Percentiles rank a stretch among this genome's conserved stretches.
phyloP scores from a whole-genome alignment of 2,329 filamentous ascomycete genomes.

The Thielaviopsis euricoi region DNA sequence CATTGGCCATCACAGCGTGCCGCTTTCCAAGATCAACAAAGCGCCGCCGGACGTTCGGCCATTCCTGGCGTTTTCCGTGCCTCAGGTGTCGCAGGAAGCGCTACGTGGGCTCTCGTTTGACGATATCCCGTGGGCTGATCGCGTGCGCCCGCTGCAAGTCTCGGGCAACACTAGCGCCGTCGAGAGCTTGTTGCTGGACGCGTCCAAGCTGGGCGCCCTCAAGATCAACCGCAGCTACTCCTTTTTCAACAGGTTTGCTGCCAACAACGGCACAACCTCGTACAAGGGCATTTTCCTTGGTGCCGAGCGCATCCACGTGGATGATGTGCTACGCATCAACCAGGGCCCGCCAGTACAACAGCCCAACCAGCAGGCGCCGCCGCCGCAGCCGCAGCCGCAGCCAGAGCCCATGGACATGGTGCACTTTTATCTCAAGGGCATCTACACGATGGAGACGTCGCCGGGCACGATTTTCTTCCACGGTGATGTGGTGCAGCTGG shows the following conservation, averaged over 20 bases:
- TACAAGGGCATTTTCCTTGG: constrained; percentile 35
- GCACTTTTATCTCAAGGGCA: constrained; percentile 7
- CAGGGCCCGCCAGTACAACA: constrained; percentile 17
- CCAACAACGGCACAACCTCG: constrained; percentile 19
- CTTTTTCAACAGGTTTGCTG: constrained; percentile 25
- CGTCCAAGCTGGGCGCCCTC: constrained; percentile 33
- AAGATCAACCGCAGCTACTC: constrained; percentile 33
- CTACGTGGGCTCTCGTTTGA: constrained; percentile 25
- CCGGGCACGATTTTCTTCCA: constrained; percentile 20
- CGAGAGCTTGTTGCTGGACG: constrained; percentile 29
- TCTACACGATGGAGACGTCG: constrained; percentile 6
- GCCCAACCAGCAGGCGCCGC: background rate
- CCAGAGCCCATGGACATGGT: constrained; percentile 19
- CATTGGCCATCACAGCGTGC: constrained; percentile 23
- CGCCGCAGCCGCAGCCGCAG: background rate
- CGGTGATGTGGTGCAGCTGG: constrained; percentile 22
- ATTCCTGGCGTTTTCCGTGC: constrained; percentile 35
- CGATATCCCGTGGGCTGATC: constrained; percentile 25
- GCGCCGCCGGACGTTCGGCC: constrained; percentile 27
- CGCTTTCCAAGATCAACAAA: constrained; percentile 24
- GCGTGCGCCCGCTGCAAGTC: constrained; percentile 18
- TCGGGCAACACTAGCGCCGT: constrained; percentile 21
- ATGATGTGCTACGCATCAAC: constrained; percentile 32
- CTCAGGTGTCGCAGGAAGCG: constrained; percentile 23
- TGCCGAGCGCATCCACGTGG: constrained; percentile 30